Evolutionary conservation across 2,329 filamentous ascomycete species (phyloP), one percentile per base, ranked within the genome.

Genomic region (Stagonosporopsis vannaccii): DNA sequence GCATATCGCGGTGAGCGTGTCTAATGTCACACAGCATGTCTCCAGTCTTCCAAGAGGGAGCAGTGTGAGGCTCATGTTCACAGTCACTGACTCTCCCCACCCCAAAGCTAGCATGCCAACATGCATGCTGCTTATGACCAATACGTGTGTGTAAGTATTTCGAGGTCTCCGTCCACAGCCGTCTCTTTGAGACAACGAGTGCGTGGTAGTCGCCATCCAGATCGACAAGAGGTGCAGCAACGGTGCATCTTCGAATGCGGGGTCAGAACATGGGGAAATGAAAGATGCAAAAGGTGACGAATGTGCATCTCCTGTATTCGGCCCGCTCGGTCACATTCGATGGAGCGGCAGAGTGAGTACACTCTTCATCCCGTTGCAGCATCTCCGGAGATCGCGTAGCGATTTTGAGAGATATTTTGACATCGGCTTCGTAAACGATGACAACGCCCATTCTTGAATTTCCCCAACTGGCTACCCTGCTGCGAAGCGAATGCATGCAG

Each of bases 231-330:
- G 17, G 20, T 42, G 37, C 37, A 33, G 32, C 30, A 48, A 51
- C 30, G 48, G 22, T 35, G 23, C 37, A n/a, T 9, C 30, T 17
- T 42, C 37, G 12, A 26, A 39, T 39, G 53, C 53, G 47, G 53
- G 53, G 53, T 51, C 30, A 35, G 28, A 33, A 43, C 30, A 51
- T 51, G 46, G 53, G 53, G 33, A 56, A 45, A 50, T 50, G 40
- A 45, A 41, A 45, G 26, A 50, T 41, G 52, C 40, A n/a, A 35
- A 50, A 36, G 35, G 35, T 50, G 40, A 32, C 22, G 35, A 37
- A 36, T 46, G 26, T 25, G 12, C 33, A 49, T 43, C 3, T 9
- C 25, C 11, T 13, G 22, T 23, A 47, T 46, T 51, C 42, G 53
- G 53, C 37, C 47, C 53, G 48, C 39, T 47, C 15, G 36, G 13